A percentile compares a stretch with the other conserved stretches of the same genome.
These are phyloP conservation scores for Rubia yunnanensis DNA, from an alignment of 257 asterid genomes.

Conservation along the genomic window DNA sequence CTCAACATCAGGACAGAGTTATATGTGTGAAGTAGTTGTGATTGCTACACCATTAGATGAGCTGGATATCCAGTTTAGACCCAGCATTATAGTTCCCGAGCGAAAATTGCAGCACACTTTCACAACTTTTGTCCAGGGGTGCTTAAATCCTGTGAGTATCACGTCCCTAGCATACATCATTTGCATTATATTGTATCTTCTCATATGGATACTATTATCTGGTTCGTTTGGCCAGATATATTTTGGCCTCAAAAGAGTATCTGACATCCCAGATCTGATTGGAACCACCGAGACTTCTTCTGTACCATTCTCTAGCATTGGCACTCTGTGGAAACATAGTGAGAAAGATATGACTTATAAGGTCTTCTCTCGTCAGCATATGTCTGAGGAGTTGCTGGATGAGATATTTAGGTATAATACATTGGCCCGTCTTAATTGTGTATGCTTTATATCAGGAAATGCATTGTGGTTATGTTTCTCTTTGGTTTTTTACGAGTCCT, in stretches of 20 bases:
- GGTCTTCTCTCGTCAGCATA: constrained; percentile 68
- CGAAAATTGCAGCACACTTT: constrained; percentile 87
- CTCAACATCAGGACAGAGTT: constrained; percentile 62
- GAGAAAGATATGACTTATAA: constrained; percentile 73
- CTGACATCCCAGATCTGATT: constrained; percentile 76
- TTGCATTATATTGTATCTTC: neutral
- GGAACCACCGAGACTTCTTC: constrained; percentile 74
- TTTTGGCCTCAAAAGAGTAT: constrained; percentile 52
- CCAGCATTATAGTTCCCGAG: constrained; percentile 67
- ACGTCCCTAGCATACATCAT: neutral
- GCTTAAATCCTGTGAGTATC: constrained; percentile 73
- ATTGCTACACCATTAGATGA: constrained; percentile 98
- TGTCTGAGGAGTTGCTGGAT: constrained; percentile 63
- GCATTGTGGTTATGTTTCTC: neutral
- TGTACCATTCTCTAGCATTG: constrained; percentile 80
- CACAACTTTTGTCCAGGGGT: constrained; percentile 83
- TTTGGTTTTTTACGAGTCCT: neutral
- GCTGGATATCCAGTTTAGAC: constrained; percentile 50
- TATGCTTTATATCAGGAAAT: neutral
- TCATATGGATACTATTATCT: constrained; percentile 7
- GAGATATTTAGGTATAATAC: constrained; percentile 55
- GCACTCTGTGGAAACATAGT: constrained; percentile 49
- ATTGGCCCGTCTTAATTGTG: neutral
- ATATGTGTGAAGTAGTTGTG: constrained; percentile 63
- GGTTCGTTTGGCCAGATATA: constrained; percentile 43